Evolutionary conservation across 306 rosid species (phyloP), one percentile per base, ranked within the genome.

Genomic region (Medicago lupulina): DNA sequence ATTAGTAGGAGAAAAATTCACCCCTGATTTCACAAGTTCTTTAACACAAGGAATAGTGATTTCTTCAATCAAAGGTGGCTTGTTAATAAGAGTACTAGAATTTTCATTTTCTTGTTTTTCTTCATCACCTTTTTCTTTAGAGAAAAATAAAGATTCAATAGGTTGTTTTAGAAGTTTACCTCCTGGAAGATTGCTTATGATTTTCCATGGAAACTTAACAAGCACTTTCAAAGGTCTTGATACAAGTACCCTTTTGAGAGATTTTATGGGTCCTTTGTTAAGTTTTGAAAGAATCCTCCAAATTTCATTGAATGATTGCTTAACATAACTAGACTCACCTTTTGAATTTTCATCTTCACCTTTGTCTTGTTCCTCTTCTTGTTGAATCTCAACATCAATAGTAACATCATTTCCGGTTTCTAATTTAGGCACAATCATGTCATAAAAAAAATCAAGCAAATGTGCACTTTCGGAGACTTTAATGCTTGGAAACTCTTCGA

Each of bases 31-130:
- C 1, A 53, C 0, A 2, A 93, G 89, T 2, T 87, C 80, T 4
- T 87, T 43, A 7, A 87, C 98, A 0, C 90, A 87, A 25, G 95
- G 98, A 70, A 93, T 81, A 5, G 90, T 23, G 50, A 93, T 93
- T 81, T 93, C 97, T 72, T 91, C 97, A 10, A 86, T 40, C 28
- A 84, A 80, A 4, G 97, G 96, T 16, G 90, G 90, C 58, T 69
- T 86, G 81, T 74, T 80, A 9, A 51, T 17, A 43, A 16, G 44
- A 40, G 5, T 21, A 66, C 17, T 54, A 7, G 89, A 85, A 73
- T 67, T 66, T 38, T 17, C 72, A 15, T 17, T n/a, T 41, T 66
- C 66, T 57, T 17, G n/a, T 6, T 73, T 79, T 41, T 41, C 69
- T 3, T 62, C 78, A 4, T 57, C 63, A 11, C 4, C 31, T 73